Percentiles rank a stretch among this genome's conserved stretches.
Evolutionary conservation across 257 asterid species (phyloP).

Genomic region (Striga asiatica): DNA sequence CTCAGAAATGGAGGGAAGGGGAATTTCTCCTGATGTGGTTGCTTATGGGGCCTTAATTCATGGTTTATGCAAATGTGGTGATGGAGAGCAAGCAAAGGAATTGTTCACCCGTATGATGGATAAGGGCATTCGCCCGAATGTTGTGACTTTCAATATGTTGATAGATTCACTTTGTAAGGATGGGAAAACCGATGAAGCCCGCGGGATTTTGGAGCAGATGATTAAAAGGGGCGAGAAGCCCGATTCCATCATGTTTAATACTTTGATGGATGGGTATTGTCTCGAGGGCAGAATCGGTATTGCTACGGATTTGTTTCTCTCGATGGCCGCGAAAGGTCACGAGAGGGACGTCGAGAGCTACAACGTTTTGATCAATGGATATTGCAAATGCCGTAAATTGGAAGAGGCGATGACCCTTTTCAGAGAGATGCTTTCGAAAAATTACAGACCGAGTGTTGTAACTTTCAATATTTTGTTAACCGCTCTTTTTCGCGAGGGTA

Average conservation of each 20-base stretch:
- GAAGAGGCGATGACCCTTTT: conserved; percentile 42
- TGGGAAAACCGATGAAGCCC: conserved; percentile 46
- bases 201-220: conserved; percentile 50
- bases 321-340: conserved; percentile 42
- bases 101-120: conserved; percentile 51
- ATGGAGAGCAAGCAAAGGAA: conserved; percentile 46
- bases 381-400: conserved; percentile 37
- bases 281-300: conserved; percentile 36
- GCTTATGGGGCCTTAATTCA: conserved; percentile 38
- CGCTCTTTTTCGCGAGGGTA: conserved; percentile 42
- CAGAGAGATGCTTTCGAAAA: conserved; percentile 43
- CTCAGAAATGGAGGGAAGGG: conserved; percentile 44
- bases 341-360: conserved; percentile 30
- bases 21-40: conserved; percentile 45
- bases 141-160: conserved; percentile 42
- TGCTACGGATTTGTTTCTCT: conserved; percentile 43
- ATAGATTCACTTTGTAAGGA: conserved; percentile 52
- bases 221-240: conserved; percentile 54
- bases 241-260: conserved; percentile 39
- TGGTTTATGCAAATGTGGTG: conserved; percentile 43
- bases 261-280: conserved; percentile 55
- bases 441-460: conserved; percentile 33
- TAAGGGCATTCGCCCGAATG: conserved; percentile 54
- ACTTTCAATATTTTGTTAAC: conserved; percentile 47
- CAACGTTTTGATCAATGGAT: conserved; percentile 57